Base-by-base conservation (phyloP, 2,329 filamentous ascomycete species). In the Aspergillus flavus region DNA sequence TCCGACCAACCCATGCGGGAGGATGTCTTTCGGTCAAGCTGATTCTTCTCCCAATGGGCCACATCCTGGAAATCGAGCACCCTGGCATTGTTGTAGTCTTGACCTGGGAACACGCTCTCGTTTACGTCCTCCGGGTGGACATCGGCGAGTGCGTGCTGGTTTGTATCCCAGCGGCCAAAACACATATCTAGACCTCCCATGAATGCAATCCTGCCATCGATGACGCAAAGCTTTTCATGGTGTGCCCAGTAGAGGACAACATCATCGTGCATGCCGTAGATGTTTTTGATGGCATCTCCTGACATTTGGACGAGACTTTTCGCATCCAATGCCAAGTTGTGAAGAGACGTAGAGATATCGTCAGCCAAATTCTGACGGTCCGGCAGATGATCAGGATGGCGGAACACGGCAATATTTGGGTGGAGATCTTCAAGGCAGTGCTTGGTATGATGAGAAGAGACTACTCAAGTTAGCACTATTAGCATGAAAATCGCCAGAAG, bases 1-100 rank as follows among this genome's bases (percentile, higher is more conserved):
- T 97, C 94, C 16, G 91, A 92, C 94, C 94, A 97, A 23, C 93
- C 93, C 93, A 97, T 97, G 64, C 94, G 87, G 2, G 91, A 92
- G 77, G 84, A 91, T 72, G 88, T 87, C 12, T 88, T 89, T 57
- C 94, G 87, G 71, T 96, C 91, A 23, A 97, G 85, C 73, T 96
- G 93, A 77, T 97, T 97, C 66, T 93, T 87, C 66, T 94, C 86
- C 87, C 90, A 96, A 65, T 95, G 85, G 23, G 86, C 79, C 26
- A 94, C 91, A 69, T 92, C 87, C 53, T 88, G 84, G 76, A 95
- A 94, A 76, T 95, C 94, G 74, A 91, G 91, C 39, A 96, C 88
- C 58, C 89, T 85, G 28, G 93, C 92, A 69, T 97, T 96, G 80
- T 97, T 97, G 81, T 92, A 97, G 72, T 97, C 94, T 74, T 97